Evolutionary conservation across 1,139 yeast genomes (phyloP).

Genomic region (Saccharomycopsis hybrid): DNA sequence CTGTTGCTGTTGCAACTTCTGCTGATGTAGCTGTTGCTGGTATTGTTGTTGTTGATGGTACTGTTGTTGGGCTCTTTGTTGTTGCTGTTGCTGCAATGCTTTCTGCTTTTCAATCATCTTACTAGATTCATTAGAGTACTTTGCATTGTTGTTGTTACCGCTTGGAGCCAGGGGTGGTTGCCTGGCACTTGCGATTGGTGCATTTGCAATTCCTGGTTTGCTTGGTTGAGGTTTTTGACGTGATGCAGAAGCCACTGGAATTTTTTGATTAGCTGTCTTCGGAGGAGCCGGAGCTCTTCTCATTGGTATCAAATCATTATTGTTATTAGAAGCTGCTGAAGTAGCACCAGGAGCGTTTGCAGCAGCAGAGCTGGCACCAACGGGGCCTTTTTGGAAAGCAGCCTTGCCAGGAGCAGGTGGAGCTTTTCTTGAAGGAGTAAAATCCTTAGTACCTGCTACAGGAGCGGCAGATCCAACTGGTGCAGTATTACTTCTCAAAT

Average conservation of each 20-base stretch:
- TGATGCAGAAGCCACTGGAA: too few species aligned
- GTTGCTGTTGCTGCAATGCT: constrained; percentile 22
- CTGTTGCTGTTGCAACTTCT: too few species aligned
- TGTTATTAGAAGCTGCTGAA: too few species aligned
- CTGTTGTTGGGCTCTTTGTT: constrained; percentile 25
- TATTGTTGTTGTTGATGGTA: constrained; percentile 22
- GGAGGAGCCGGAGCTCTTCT: constrained; percentile 25
- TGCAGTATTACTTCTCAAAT: constrained; percentile 20
- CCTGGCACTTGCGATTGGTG: too few species aligned
- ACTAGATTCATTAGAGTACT: constrained; percentile 23
- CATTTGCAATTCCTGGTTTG: constrained; percentile 14
- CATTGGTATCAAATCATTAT: constrained; percentile 16
- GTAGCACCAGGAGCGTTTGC: too few species aligned
- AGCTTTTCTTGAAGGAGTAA: constrained; percentile 47
- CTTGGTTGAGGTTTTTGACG: constrained; percentile 12
- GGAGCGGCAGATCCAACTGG: constrained; percentile 22
- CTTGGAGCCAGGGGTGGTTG: too few species aligned
- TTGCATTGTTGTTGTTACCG: constrained; percentile 21
- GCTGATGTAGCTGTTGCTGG: too few species aligned
- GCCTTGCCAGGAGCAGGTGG: constrained; percentile 44
- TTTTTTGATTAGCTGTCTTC: constrained; percentile 20
- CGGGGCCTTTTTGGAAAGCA: neutral
- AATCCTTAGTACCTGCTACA: constrained; percentile 25
- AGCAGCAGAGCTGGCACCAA: too few species aligned
- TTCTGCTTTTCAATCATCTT: constrained; percentile 18